Evolutionary conservation across 2,329 filamentous ascomycete genomes (phyloP).

Genomic region (Xylariaceae sp.): DNA sequence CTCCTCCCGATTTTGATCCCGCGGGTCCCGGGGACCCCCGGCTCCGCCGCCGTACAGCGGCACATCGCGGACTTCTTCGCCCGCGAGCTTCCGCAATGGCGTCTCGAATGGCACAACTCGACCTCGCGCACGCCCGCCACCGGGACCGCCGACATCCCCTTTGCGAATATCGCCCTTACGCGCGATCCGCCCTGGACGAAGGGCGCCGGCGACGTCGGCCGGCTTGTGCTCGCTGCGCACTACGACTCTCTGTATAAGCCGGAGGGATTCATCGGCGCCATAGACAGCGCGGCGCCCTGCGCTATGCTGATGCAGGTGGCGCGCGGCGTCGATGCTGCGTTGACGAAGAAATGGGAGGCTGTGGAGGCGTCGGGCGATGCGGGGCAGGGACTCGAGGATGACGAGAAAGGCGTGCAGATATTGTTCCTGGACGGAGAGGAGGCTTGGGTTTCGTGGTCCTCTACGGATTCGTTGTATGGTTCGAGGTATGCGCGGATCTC

Average conservation of each 20-base stretch:
- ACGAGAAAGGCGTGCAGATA: conserved; percentile 81
- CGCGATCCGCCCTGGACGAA: conserved; percentile 79
- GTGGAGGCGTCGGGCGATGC: conserved; percentile 59
- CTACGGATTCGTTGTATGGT: conserved; percentile 82
- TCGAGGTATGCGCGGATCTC: conserved; percentile 54
- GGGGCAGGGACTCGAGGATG: conserved; percentile 60
- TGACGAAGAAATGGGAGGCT: conserved; percentile 76
- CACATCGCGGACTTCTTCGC: conserved; percentile 85
- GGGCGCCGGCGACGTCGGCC: conserved; percentile 66
- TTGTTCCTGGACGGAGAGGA: conserved; percentile 91
- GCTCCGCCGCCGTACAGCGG: conserved; percentile 65
- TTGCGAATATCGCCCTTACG: conserved; percentile 79
- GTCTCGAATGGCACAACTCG: conserved; percentile 81
- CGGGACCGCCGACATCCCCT: conserved; percentile 67
- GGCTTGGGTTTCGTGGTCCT: conserved; percentile 77
- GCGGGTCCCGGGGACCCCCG: conserved; percentile 81
- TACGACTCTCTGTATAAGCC: conserved; percentile 84
- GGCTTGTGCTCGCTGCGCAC: conserved; percentile 85
- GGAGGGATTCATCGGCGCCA: conserved; percentile 86
- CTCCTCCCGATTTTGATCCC: conserved; percentile 83
- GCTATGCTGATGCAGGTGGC: conserved; percentile 89
- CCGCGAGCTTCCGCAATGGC: conserved; percentile 71
- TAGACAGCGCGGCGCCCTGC: conserved; percentile 89
- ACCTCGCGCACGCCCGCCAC: conserved; percentile 76
- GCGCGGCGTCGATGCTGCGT: conserved; percentile 69